Base-by-base conservation (phyloP, 2,329 filamentous ascomycete species). In the Gaeumannomyces sp. region DNA sequence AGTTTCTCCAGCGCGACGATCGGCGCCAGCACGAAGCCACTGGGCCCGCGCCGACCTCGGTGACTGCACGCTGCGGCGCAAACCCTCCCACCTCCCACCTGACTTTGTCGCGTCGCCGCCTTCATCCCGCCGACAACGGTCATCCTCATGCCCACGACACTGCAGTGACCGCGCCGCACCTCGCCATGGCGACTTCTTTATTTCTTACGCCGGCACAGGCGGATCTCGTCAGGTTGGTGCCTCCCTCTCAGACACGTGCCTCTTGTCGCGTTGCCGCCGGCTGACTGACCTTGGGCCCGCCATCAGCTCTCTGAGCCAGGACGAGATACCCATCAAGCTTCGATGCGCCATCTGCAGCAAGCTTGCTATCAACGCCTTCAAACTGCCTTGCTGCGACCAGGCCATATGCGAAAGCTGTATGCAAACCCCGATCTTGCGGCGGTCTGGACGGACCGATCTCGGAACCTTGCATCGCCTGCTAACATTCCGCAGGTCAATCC, bases 251-350 rank as follows among this genome's bases (percentile, higher is more conserved):
- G 31, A 29, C 25, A 27, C 56, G 25, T 22, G 10, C 31, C 19
- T 56, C 2, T 45, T 6, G 25, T 38, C 38, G 33, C 50, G 28
- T 62, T 28, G 33, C 13, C 31, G 33, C 10, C 60, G 19, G 4
- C 16, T 25, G 45, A 57, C 59, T 66, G 64, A 68, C 68, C 50
- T 13, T 4, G 19, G 22, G 68, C 65, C 19, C 38, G 63, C 60
- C 14, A 53, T 31, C 73, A 96, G 92, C 75, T 89, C 90, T 62
- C 83, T 97, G 66, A 81, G 86, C 27, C 86, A 90, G 69, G 91
- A 94, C 71, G 92, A 95, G 68, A 93, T 97, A 65, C 95, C 95
- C n/a, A 92, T 93, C 72, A 97, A 97, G 82, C 85, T 99, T 68
- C 90, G 93, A 77, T 99, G 95, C 81, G 92, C 92, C 63, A 91